Percentiles rank a stretch among this genome's conserved stretches.
These are phyloP conservation scores for Delphinella strobiligena DNA, from an alignment of 2,329 filamentous ascomycete genomes.

Conservation along the genomic window DNA sequence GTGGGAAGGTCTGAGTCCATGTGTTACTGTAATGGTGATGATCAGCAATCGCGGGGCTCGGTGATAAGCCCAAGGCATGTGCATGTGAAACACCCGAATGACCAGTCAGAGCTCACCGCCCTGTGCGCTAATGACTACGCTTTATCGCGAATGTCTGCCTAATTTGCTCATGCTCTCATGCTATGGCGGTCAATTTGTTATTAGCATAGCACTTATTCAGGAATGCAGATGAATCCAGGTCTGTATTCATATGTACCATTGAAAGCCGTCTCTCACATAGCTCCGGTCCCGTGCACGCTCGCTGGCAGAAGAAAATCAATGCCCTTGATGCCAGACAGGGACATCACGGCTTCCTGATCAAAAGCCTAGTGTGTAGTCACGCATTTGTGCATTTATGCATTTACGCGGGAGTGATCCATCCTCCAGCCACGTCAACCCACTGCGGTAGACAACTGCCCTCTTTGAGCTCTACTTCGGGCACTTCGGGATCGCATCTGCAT, in stretches of 20 bases:
- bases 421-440: slow-evolving; percentile 95
- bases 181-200: background rate
- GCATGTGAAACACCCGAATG: background rate
- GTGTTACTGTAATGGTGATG: background rate
- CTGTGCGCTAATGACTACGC: background rate
- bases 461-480: slow-evolving; percentile 95
- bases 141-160: background rate
- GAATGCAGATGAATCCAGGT: slow-evolving; percentile 3
- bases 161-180: background rate
- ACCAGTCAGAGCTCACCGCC: background rate
- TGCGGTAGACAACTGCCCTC: slow-evolving; percentile 88
- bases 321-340: background rate
- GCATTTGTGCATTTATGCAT: background rate
- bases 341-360: background rate
- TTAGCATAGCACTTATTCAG: background rate
- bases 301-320: slow-evolving; percentile 3
- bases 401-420: slow-evolving; percentile 46
- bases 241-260: slow-evolving; percentile 7
- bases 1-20: too few relatives aligned
- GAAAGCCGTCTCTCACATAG: slow-evolving; percentile 4
- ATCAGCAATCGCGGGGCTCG: background rate
- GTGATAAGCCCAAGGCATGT: background rate
- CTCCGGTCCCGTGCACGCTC: slow-evolving; percentile 7
- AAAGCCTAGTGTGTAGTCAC: background rate
- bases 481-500: slow-evolving; percentile 93